phyloP scores from a whole-genome alignment of 75 land plant genomes.

The Adiantum capillusveneris region DNA sequence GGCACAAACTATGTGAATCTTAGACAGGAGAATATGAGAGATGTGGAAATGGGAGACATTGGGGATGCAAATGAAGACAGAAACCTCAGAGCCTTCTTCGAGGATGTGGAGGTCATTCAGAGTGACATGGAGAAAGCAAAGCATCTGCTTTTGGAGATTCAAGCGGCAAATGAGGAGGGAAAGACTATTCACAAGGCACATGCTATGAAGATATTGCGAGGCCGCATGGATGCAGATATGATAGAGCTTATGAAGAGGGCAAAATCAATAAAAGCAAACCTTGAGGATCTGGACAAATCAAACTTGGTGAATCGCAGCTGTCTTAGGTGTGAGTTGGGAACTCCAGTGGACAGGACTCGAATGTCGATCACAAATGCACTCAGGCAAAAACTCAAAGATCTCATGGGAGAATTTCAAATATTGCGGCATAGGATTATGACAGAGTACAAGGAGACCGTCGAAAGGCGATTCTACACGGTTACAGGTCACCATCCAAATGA shows the following conservation, averaged over 20 bases:
- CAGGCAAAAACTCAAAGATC: constrained; percentile 64
- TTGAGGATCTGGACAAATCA: constrained; percentile 62
- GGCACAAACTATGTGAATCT: too few species aligned
- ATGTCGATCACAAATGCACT: constrained; percentile 48
- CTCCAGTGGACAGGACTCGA: constrained; percentile 61
- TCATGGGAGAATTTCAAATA: constrained; percentile 73
- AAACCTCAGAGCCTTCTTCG: constrained; percentile 37
- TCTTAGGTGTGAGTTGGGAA: constrained; percentile 47
- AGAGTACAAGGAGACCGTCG: constrained; percentile 72
- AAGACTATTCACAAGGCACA: constrained; percentile 55
- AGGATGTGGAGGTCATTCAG: constrained; percentile 62
- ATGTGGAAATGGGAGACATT: too few species aligned
- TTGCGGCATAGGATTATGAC: constrained; percentile 55
- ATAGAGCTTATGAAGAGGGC: constrained; percentile 48
- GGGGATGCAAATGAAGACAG: too few species aligned
- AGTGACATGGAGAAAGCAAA: constrained; percentile 55
- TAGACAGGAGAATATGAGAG: too few species aligned
- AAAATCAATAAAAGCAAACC: constrained; percentile 33
- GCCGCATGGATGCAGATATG: constrained; percentile 48
- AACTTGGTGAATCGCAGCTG: constrained; percentile 45
- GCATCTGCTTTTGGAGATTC: constrained; percentile 34
- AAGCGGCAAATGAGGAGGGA: constrained; percentile 58
- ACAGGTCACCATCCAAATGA: constrained; percentile 70
- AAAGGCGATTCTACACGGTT: constrained; percentile 62
- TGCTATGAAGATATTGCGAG: constrained; percentile 47